Evolutionary conservation across 2,329 filamentous ascomycete genomes (phyloP).

Genomic region (Paraphoma chrysanthemicola): DNA sequence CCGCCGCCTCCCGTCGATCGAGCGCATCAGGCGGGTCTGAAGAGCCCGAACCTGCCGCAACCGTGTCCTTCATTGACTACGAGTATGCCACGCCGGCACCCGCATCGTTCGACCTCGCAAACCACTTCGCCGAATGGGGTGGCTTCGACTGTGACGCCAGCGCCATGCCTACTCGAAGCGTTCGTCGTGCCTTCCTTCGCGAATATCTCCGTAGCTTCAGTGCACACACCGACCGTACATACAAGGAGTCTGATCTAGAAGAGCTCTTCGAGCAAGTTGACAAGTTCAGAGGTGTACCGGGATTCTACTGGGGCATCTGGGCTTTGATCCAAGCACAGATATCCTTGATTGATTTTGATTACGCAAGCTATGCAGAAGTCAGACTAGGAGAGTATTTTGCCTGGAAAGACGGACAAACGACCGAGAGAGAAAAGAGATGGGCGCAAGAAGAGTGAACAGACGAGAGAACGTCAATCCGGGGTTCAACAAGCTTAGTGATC

Average conservation of each 20-base stretch:
- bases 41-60: conserved; percentile 35
- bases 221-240: conserved; percentile 46
- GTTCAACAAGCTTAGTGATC: neutral
- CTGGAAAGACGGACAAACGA: conserved; percentile 77
- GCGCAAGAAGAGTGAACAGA: conserved; percentile 57
- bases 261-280: conserved; percentile 83
- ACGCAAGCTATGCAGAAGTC: conserved; percentile 86
- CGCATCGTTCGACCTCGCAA: conserved; percentile 93
- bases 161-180: conserved; percentile 77
- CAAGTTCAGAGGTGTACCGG: conserved; percentile 84
- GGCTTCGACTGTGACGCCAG: conserved; percentile 94
- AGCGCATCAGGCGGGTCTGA: conserved; percentile 41
- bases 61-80: conserved; percentile 85
- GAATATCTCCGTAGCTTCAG: conserved; percentile 82
- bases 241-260: conserved; percentile 66
- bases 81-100: conserved; percentile 96
- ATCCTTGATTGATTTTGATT: conserved; percentile 96
- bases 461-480: neutral
- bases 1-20: conserved; percentile 41
- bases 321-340: conserved; percentile 93
- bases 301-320: conserved; percentile 94
- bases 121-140: conserved; percentile 98
- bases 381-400: conserved; percentile 91
- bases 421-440: conserved; percentile 83
- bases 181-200: conserved; percentile 80